Evolutionary conservation across 306 rosid genomes (phyloP).

Genomic region (Fagus crenata): DNA sequence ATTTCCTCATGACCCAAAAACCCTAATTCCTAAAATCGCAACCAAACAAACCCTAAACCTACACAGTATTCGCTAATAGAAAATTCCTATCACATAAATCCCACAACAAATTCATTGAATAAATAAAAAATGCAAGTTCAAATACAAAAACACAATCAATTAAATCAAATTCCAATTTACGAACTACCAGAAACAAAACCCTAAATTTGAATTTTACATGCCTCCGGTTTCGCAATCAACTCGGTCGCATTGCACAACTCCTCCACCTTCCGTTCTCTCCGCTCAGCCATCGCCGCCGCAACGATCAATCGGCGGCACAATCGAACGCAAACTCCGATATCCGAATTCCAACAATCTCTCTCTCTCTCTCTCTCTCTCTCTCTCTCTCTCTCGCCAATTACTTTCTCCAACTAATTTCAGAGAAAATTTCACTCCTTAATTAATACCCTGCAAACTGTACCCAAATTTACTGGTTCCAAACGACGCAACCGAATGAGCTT

Average conservation of each 20-base stretch:
- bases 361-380: slow-evolving; percentile 4
- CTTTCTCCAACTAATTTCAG: slow-evolving; percentile 13
- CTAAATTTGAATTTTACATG: slow-evolving; percentile 45
- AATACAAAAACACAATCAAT: slow-evolving; percentile 4
- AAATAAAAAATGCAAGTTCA: background rate
- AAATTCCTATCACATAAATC: slow-evolving; percentile 16
- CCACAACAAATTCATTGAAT: background rate
- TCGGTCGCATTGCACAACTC: slow-evolving; percentile 41
- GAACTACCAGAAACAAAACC: slow-evolving; percentile 35
- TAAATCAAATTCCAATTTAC: background rate
- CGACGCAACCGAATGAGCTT: slow-evolving; percentile 24
- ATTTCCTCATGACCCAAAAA: slow-evolving; percentile 15
- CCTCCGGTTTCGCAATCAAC: slow-evolving; percentile 45
- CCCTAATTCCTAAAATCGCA: slow-evolving; percentile 22
- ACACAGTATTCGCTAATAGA: slow-evolving; percentile 27
- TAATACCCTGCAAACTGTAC: slow-evolving; percentile 27
- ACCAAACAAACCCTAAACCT: slow-evolving; percentile 42
- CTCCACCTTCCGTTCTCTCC: slow-evolving; percentile 41
- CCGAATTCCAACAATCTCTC: slow-evolving; percentile 10
- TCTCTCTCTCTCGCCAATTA: background rate
- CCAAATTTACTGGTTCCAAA: slow-evolving; percentile 27
- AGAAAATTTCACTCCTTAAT: slow-evolving; percentile 16
- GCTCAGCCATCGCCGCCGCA: slow-evolving; percentile 30
- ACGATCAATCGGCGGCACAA: slow-evolving; percentile 36
- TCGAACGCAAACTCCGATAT: slow-evolving; percentile 9